These are phyloP conservation scores for Tricholoma bakamatsutake DNA, from an alignment of 768 basidiomycete species.

Conservation along the genomic window DNA sequence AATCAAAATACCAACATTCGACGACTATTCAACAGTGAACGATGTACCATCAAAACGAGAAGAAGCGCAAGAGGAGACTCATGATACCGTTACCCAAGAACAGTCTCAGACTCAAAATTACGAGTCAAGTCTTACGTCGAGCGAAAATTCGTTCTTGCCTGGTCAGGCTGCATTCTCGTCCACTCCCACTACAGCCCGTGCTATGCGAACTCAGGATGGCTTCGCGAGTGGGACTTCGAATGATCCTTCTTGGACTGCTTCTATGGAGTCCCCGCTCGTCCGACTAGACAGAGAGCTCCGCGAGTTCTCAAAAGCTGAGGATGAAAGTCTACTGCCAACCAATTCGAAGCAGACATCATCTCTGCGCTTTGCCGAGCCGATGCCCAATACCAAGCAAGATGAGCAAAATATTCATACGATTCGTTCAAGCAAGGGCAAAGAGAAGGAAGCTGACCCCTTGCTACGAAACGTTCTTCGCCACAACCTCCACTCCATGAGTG, in stretches of 20 bases:
- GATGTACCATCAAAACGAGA: constrained; percentile 42
- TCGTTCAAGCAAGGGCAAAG: constrained; percentile 40
- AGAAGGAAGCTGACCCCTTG: constrained; percentile 36
- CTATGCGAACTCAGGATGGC: constrained; percentile 30
- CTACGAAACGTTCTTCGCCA: constrained; percentile 48
- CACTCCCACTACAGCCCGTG: constrained; percentile 57
- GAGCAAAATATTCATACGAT: constrained; percentile 11
- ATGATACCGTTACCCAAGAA: constrained; percentile 14
- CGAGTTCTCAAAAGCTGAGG: constrained; percentile 44
- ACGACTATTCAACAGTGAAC: constrained; percentile 55
- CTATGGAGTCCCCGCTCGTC: constrained; percentile 69
- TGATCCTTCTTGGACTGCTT: constrained; percentile 64
- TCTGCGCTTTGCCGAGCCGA: constrained; percentile 16
- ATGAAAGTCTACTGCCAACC: constrained; percentile 11
- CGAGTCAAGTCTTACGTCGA: constrained; percentile 43
- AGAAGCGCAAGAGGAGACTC: constrained; percentile 21
- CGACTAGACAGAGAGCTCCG: constrained; percentile 60
- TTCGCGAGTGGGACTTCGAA: constrained; percentile 36
- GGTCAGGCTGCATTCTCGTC: constrained; percentile 69
- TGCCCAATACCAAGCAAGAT: constrained; percentile 11
- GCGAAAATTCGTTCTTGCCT: constrained; percentile 72
- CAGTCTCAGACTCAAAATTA: constrained; percentile 19
- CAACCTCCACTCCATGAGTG: constrained; percentile 36
- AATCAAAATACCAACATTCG: constrained; percentile 72
- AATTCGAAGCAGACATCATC: constrained; percentile 13